phyloP scores from a whole-genome alignment of 805 yeast genomes.

The Vanderwaltozyma verrucispora region DNA sequence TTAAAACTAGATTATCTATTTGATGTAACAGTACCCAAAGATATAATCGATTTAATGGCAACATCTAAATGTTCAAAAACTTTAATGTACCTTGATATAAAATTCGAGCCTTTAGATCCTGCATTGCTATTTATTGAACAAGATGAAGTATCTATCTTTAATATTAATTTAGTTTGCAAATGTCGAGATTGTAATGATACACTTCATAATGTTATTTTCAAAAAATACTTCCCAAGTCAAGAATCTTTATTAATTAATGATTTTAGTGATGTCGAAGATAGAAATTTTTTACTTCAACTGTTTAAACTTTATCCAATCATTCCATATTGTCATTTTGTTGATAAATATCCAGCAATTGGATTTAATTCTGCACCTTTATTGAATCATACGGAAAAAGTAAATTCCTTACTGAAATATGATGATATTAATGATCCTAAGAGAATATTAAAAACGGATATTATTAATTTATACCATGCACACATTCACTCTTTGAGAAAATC shows the following conservation, averaged over 20 bases:
- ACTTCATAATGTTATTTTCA: conserved; percentile 16
- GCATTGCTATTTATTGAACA: conserved; percentile 17
- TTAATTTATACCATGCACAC: conserved; percentile 24
- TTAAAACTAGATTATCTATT: conserved; percentile 29
- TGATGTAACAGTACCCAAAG: conserved; percentile 13
- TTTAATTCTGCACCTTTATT: conserved; percentile 25
- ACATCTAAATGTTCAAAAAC: conserved; percentile 16
- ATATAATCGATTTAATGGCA: conserved; percentile 16
- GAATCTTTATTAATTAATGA: conserved; percentile 17
- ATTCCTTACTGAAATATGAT: conserved; percentile 12
- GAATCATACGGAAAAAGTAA: conserved; percentile 19
- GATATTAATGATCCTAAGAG: conserved; percentile 5
- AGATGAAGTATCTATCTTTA: conserved; percentile 14
- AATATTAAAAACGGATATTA: conserved; percentile 21
- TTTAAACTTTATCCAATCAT: conserved; percentile 24
- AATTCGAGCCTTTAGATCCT: conserved; percentile 15
- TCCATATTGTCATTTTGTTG: conserved; percentile 31
- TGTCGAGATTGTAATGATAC: conserved; percentile 23
- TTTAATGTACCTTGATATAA: conserved; percentile 27
- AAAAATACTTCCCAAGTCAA: conserved; percentile 23
- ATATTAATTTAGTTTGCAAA: conserved; percentile 14
- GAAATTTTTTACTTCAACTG: conserved; percentile 25
- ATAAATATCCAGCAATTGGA: conserved; percentile 29
- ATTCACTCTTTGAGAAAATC: conserved; percentile 29
- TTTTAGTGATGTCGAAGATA: conserved; percentile 15